Percentiles rank a stretch among this genome's conserved stretches.
These are phyloP conservation scores for Stemphylium beticola DNA, from an alignment of 2,329 filamentous ascomycete species.

Conservation along the genomic window DNA sequence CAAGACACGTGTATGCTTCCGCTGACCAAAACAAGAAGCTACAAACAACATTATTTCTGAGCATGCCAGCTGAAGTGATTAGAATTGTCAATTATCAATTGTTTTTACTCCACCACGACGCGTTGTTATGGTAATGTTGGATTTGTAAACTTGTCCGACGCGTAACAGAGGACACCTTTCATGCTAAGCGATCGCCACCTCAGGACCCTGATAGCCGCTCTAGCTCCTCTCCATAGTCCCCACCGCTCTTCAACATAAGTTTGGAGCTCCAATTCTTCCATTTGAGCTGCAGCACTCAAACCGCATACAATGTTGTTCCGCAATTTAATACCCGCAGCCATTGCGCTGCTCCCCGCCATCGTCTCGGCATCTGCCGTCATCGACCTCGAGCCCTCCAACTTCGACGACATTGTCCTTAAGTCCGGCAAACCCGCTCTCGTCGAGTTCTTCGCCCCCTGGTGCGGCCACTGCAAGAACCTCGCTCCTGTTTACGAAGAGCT, in stretches of 20 bases:
- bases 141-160: slow-evolving; percentile 34
- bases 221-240: slow-evolving; percentile 23
- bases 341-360: slow-evolving; percentile 43
- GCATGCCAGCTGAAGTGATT: background rate
- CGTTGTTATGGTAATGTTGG: slow-evolving; percentile 10
- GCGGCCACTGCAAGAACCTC: slow-evolving; percentile 97
- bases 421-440: slow-evolving; percentile 95
- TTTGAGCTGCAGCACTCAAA: slow-evolving; percentile 24
- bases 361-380: slow-evolving; percentile 79
- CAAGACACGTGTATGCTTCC: no score
- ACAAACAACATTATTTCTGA: background rate
- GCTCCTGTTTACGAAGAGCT: slow-evolving; percentile 95
- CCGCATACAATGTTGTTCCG: slow-evolving; percentile 41
- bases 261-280: slow-evolving; percentile 22
- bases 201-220: slow-evolving; percentile 23
- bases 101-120: no score
- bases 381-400: slow-evolving; percentile 88
- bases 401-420: slow-evolving; percentile 86
- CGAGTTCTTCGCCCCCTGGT: slow-evolving; percentile 99
- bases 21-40: no score
- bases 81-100: no score
- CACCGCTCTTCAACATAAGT: slow-evolving; percentile 19
- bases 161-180: slow-evolving; percentile 38
- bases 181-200: slow-evolving; percentile 35
- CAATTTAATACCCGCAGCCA: slow-evolving; percentile 37